phyloP scores from a whole-genome alignment of 106 monocot genomes.

The Dendrobium catenatum region DNA sequence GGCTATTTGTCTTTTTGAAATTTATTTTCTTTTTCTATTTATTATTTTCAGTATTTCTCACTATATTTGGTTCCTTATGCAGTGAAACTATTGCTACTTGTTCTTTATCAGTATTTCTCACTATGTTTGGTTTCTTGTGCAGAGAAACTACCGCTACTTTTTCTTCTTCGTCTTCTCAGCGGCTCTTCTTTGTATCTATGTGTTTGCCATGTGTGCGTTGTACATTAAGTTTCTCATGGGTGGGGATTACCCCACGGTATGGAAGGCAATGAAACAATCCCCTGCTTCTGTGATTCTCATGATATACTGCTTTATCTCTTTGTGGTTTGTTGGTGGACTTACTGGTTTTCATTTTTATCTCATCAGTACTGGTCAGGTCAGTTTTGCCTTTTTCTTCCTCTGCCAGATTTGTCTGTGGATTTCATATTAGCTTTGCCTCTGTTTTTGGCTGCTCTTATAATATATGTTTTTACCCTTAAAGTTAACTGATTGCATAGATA shows the following conservation, averaged over 20 bases:
- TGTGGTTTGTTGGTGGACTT: slow-evolving; percentile 95
- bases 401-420: neutral
- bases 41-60: neutral
- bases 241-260: slow-evolving; percentile 65
- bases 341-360: slow-evolving; percentile 83
- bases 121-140: slow-evolving; percentile 9
- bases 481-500: neutral
- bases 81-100: slow-evolving; percentile 40
- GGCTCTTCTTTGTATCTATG: slow-evolving; percentile 71
- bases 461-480: neutral
- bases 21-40: slow-evolving; percentile 6
- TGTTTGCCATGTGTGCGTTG: slow-evolving; percentile 71
- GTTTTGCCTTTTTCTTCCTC: neutral
- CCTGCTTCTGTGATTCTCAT: slow-evolving; percentile 70
- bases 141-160: slow-evolving; percentile 86
- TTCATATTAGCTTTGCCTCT: neutral
- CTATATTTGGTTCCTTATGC: slow-evolving; percentile 8
- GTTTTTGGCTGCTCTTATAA: neutral
- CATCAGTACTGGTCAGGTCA: slow-evolving; percentile 79
- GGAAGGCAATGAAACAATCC: slow-evolving; percentile 78
- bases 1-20: neutral
- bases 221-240: slow-evolving; percentile 85
- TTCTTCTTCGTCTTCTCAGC: slow-evolving; percentile 74
- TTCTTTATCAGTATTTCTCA: neutral
- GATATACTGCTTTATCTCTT: slow-evolving; percentile 58